phyloP scores from a whole-genome alignment of 305 asterid species.

The Solanum hybrid region DNA sequence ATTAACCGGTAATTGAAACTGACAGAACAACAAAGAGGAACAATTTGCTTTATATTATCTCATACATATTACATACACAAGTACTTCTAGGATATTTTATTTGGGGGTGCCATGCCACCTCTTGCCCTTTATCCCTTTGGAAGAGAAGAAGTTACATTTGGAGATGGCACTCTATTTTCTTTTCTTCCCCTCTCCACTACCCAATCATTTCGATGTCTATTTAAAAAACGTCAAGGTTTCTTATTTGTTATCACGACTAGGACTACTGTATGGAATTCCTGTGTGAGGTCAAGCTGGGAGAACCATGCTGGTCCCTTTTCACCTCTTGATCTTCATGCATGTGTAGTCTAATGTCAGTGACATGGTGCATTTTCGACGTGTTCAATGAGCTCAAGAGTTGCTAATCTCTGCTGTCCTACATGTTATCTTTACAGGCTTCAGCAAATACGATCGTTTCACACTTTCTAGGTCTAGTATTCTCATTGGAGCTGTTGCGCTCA shows the following conservation, averaged over 20 bases:
- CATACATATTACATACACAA: background rate
- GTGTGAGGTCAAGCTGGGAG: background rate
- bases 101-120: background rate
- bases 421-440: slow-evolving; percentile 50
- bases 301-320: background rate
- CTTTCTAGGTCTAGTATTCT: slow-evolving; percentile 70
- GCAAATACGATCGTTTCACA: slow-evolving; percentile 88
- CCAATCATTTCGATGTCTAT: background rate
- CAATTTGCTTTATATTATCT: background rate
- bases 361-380: background rate
- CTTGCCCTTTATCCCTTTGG: background rate
- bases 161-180: background rate
- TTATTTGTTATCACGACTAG: background rate
- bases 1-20: background rate
- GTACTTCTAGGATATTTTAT: background rate
- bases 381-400: background rate
- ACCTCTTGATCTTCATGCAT: background rate
- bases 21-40: background rate
- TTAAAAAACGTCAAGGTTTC: background rate
- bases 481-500: slow-evolving; percentile 81
- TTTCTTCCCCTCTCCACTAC: background rate
- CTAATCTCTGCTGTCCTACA: background rate
- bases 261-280: background rate
- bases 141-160: background rate
- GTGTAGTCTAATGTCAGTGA: background rate